These are phyloP conservation scores for Aurantiochytrium sp. DNA, from an alignment of 108 stramenopile genomes.

Conservation along the genomic window DNA sequence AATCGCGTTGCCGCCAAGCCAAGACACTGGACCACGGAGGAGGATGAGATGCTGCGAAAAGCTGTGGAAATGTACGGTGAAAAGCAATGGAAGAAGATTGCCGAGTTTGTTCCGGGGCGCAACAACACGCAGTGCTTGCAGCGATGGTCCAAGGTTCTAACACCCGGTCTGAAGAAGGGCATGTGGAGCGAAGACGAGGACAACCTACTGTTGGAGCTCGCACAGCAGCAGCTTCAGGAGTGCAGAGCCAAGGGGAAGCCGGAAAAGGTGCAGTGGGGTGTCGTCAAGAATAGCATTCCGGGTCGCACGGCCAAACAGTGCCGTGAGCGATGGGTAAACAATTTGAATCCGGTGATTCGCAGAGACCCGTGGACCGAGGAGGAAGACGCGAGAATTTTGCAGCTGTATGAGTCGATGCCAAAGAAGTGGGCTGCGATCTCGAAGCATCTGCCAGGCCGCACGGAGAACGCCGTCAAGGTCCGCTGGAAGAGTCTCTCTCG, in stretches of 20 bases:
- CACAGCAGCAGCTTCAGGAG: not conserved
- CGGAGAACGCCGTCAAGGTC: conserved; percentile 62
- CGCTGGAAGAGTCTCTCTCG: conserved; percentile 36
- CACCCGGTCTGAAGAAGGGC: conserved; percentile 33
- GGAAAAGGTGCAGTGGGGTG: conserved; percentile 60
- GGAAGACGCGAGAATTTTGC: conserved; percentile 59
- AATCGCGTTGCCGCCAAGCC: conserved; percentile 1
- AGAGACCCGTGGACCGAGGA: conserved; percentile 76
- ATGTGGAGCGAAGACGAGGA: conserved; percentile 31
- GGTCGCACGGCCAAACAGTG: conserved; percentile 97
- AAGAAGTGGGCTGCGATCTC: conserved; percentile 54
- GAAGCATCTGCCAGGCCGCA: conserved; percentile 56
- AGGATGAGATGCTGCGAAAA: conserved; percentile 16
- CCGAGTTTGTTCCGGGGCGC: conserved; percentile 25
- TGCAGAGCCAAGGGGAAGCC: conserved; percentile 53
- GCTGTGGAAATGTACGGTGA: conserved; percentile 18
- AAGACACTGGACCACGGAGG: conserved; percentile 21
- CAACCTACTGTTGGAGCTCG: not conserved
- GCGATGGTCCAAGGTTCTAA: conserved; percentile 33
- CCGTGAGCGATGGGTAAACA: conserved; percentile 88
- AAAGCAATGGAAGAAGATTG: conserved; percentile 34
- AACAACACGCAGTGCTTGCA: conserved; percentile 39
- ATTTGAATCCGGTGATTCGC: conserved; percentile 75
- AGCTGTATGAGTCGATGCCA: not conserved
- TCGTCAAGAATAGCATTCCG: conserved; percentile 76